Evolutionary conservation across 345 rosid genomes (phyloP).

Genomic region (Bruguiera gymnorhiza): DNA sequence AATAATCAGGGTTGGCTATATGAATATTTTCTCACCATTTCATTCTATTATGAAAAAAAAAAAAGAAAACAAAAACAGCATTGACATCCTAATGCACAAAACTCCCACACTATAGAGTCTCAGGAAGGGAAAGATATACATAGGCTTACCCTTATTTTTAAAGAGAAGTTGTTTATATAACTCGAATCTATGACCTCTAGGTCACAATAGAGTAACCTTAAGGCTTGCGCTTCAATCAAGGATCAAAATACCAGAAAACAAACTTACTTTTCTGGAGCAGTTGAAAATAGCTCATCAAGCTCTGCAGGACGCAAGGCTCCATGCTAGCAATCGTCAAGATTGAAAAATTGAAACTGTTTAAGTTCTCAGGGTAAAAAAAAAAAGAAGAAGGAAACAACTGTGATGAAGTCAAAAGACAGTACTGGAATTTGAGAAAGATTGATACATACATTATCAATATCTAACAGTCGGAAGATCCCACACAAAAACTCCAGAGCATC

Average conservation of each 20-base stretch:
- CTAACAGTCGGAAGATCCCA: conserved; percentile 62
- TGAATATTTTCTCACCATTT: too few relatives aligned
- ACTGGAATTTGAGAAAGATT: conserved; percentile 6
- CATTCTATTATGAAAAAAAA: too few relatives aligned
- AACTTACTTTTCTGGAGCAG: conserved; percentile 75
- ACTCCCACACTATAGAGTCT: too few relatives aligned
- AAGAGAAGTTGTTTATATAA: too few relatives aligned
- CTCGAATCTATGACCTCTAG: too few relatives aligned
- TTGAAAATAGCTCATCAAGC: conserved; percentile 64
- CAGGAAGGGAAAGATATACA: too few relatives aligned
- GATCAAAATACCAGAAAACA: neutral
- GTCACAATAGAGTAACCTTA: too few relatives aligned
- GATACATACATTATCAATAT: conserved; percentile 60
- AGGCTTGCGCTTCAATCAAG: neutral
- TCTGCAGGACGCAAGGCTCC: conserved; percentile 61
- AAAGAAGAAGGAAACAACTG: neutral
- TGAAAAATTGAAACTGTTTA: conserved; percentile 10
- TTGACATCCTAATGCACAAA: too few relatives aligned
- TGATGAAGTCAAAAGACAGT: neutral
- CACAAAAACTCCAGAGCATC: conserved; percentile 58
- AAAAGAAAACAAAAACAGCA: too few relatives aligned
- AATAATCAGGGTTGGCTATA: too few relatives aligned
- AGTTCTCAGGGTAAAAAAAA: neutral
- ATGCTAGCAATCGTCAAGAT: conserved; percentile 48
- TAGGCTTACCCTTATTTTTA: too few relatives aligned